Evolutionary conservation across 805 yeast genomes (phyloP), one percentile per base, ranked within the genome.

Genomic region (Clavispora santaluciae): DNA sequence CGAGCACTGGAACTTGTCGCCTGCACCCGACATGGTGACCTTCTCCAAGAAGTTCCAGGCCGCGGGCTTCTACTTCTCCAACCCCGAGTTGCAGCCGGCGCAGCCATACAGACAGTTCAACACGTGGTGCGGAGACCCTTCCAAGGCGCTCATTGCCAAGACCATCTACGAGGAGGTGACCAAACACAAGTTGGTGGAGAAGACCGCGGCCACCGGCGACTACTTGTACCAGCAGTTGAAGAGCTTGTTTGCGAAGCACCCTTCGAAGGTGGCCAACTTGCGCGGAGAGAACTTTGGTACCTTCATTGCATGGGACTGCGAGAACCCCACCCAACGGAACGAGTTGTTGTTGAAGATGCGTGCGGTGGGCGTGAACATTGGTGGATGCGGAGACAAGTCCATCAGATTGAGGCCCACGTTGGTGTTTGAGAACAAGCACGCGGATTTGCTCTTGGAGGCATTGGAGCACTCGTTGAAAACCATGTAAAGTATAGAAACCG

Each of bases 121-220:
- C 72, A 81, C 87, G 44, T 81, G 87, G 87, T 81, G 86, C 61
- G 87, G 86, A 51, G 86, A 81, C 59, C 84, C 86, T 46, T 75
- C 85, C 12, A 78, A 77, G 64, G 81, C 82, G 58, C 64, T 81
- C 40, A 68, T 81, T 52, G 85, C 86, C 29, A 73, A 73, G 49
- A 66, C 80, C 44, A 81, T 81, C 48, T 74, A 73, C 49, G 69
- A 76, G 53, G 83, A 80, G 49, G 65, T 81, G 38, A 48, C 56
- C 20, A 70, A 75, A 48, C 60, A 78, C 46, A 67, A 74, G 43
- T 65, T 81, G 45, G 70, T 77, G 30, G 64, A 60, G 17, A 69
- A 70, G 35, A 73, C 79, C 12, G 66, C 71, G 4, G 63, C 68
- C 41, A 76, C 73, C 10, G 87, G 86, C 38, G 70, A 65, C 44